These are phyloP conservation scores for Fraxinus floribunda DNA, from an alignment of 305 asterid species.

Conservation along the genomic window DNA sequence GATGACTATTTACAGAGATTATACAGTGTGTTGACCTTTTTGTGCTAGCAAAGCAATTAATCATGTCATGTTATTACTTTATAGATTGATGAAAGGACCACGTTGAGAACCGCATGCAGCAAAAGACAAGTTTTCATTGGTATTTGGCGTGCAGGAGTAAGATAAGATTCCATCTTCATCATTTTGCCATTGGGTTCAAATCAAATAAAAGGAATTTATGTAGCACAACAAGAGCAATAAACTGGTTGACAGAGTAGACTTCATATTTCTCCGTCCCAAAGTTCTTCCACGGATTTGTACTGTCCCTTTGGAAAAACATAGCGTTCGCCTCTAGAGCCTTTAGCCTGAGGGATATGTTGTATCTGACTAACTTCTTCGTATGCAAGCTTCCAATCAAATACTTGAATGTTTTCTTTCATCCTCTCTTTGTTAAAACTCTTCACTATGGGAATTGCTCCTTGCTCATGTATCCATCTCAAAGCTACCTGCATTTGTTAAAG, in stretches of 20 bases:
- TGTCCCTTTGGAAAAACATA: constrained; percentile 28
- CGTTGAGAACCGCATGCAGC: background rate
- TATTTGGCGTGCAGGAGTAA: background rate
- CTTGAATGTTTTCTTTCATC: constrained; percentile 26
- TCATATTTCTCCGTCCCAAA: constrained; percentile 57
- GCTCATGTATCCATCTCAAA: constrained; percentile 19
- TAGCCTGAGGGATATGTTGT: background rate
- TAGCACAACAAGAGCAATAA: background rate
- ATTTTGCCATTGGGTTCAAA: background rate
- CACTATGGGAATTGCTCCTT: constrained; percentile 10
- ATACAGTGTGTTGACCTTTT: background rate
- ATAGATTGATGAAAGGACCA: background rate
- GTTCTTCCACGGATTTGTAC: constrained; percentile 33
- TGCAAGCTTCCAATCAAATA: constrained; percentile 28
- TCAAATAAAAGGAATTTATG: background rate
- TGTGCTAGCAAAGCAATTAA: background rate
- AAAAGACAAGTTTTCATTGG: background rate
- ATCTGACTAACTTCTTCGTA: background rate
- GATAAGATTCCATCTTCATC: background rate
- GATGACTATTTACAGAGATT: background rate
- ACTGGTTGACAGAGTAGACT: background rate
- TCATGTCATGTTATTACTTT: background rate
- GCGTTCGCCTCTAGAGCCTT: background rate
- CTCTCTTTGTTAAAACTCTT: constrained; percentile 16
- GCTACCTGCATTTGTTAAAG: background rate